Conservation (phyloP, 2,329 filamentous ascomycete species). For the Dactylella cylindrospora region DNA sequence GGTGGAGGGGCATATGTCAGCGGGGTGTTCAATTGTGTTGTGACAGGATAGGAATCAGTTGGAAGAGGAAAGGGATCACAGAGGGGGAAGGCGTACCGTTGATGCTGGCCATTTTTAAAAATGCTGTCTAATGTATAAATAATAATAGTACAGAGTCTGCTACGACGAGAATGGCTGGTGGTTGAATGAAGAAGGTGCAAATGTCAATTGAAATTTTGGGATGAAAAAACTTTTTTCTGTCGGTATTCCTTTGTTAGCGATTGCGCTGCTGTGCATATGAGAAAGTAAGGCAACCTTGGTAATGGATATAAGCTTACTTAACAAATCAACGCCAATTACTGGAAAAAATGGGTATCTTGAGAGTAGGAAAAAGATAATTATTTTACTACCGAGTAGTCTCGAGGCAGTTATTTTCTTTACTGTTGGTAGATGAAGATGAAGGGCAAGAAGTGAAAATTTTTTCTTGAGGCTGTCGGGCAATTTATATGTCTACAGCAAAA, state of each 20-base stretch:
- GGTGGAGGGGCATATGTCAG: constrained; percentile 32
- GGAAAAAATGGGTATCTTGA: constrained; percentile 41
- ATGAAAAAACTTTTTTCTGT: constrained; percentile 41
- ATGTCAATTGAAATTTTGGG: constrained; percentile 23
- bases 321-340: constrained; percentile 38
- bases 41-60: constrained; percentile 1
- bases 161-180: constrained; percentile 12
- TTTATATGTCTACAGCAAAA: constrained; percentile 25
- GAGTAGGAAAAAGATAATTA: constrained; percentile 10
- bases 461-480: constrained; percentile 32
- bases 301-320: constrained; percentile 25
- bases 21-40: constrained; percentile 11
- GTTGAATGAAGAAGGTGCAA: constrained; percentile 43
- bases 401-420: constrained; percentile 24
- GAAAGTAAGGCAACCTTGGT: no score
- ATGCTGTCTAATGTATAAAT: constrained; percentile 13
- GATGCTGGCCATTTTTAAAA: constrained; percentile 30
- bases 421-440: constrained; percentile 5
- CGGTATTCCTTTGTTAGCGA: constrained; percentile 23
- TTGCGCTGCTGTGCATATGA: no score
- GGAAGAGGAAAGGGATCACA: neutral
- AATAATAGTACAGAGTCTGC: constrained; percentile 1
- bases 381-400: neutral
- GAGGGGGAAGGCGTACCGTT: constrained; percentile 18
- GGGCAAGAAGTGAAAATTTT: constrained; percentile 7